Evolutionary conservation across 257 asterid genomes (phyloP).

Genomic region (Gardenia jasminoides): DNA sequence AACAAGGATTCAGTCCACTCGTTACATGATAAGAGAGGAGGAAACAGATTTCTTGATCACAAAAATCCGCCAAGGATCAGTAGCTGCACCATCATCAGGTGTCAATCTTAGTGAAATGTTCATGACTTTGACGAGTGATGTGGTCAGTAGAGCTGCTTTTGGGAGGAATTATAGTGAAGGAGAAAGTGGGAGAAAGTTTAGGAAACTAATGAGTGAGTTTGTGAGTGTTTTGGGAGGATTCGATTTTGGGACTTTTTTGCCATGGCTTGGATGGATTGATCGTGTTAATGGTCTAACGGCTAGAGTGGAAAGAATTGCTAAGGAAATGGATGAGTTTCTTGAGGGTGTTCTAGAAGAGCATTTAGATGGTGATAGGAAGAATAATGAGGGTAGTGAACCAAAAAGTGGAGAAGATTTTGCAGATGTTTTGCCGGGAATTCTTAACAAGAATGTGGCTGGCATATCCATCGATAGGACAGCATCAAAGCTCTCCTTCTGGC

Average conservation of each 20-base stretch:
- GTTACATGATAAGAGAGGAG: background rate
- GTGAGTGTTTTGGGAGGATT: background rate
- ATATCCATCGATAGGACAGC: background rate
- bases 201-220: conserved; percentile 3
- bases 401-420: conserved; percentile 1
- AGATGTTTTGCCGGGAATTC: conserved; percentile 7
- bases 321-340: conserved; percentile 8
- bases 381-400: background rate
- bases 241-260: conserved; percentile 6
- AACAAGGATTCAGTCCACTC: conserved; percentile 1
- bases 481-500: conserved; percentile 11
- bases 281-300: conserved; percentile 6
- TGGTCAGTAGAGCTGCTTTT: background rate
- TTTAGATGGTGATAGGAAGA: background rate
- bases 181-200: conserved; percentile 9
- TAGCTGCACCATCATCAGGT: background rate
- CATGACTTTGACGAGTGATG: background rate
- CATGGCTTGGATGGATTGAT: conserved; percentile 11
- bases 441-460: background rate
- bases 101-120: conserved; percentile 1
- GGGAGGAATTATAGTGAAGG: conserved; percentile 9
- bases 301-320: conserved; percentile 4
- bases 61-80: background rate
- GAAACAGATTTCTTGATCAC: background rate
- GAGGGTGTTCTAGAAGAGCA: conserved; percentile 14